phyloP scores from a whole-genome alignment of 495 filamentous ascomycete genomes.

The Tuber borchii region DNA sequence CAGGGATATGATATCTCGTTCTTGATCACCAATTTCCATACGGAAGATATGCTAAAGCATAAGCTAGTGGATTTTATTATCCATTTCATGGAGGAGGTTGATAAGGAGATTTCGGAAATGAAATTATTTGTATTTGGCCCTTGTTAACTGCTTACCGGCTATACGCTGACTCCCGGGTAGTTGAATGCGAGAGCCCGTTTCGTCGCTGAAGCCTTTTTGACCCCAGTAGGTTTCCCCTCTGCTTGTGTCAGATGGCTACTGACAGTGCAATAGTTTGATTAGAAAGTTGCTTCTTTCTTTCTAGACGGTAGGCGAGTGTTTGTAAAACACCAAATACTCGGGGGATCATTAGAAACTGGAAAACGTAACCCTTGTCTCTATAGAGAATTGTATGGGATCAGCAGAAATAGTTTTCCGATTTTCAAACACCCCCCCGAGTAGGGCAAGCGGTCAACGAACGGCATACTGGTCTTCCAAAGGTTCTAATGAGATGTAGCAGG shows the following conservation, averaged over 20 bases:
- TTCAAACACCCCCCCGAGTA: no score
- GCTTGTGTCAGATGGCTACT: background rate
- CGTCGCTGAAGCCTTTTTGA: conserved; percentile 95
- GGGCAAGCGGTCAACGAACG: background rate
- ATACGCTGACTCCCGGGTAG: conserved; percentile 45
- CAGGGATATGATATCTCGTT: conserved; percentile 99
- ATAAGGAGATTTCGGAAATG: conserved; percentile 99
- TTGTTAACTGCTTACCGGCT: conserved; percentile 21
- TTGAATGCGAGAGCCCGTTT: conserved; percentile 96
- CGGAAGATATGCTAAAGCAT: conserved; percentile 95
- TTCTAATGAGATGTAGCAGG: background rate
- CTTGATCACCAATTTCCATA: conserved; percentile 96
- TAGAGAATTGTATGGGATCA: no score
- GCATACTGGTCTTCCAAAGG: background rate
- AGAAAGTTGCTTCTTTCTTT: background rate
- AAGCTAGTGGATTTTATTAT: conserved; percentile 99
- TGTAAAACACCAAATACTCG: no score
- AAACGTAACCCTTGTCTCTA: no score
- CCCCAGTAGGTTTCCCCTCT: conserved; percentile 50
- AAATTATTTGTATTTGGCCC: conserved; percentile 85
- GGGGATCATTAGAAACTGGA: no score
- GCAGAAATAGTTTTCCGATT: no score
- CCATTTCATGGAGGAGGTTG: conserved; percentile 98
- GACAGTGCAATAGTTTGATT: background rate
- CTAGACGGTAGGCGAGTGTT: background rate